Evolutionary conservation across 2,329 filamentous ascomycete species (phyloP).

Genomic region (Apiospora rasikravindrae): DNA sequence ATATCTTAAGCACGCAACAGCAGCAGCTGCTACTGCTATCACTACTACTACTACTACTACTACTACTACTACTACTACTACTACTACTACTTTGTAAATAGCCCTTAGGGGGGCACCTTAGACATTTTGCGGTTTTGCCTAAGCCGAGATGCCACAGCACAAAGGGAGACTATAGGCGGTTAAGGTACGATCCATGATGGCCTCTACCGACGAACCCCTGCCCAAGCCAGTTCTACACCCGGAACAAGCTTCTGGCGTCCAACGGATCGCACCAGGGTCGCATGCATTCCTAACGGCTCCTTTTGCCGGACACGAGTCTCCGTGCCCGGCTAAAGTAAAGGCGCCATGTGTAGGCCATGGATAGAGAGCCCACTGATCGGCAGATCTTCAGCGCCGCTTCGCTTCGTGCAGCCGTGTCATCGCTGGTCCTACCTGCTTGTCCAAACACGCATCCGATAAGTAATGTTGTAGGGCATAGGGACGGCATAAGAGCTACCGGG

Average conservation of each 20-base stretch:
- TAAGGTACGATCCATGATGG: not conserved
- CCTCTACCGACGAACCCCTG: not conserved
- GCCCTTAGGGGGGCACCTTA: not conserved
- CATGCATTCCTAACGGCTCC: not conserved
- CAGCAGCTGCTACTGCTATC: not conserved
- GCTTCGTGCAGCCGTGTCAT: not conserved
- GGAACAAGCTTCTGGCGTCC: not conserved
- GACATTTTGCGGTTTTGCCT: not conserved
- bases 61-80: not conserved
- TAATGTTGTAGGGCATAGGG: too few relatives aligned
- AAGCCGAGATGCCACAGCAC: not conserved
- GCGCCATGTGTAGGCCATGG: not conserved
- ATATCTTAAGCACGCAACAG: not conserved
- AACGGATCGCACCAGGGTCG: not conserved
- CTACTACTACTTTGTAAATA: not conserved
- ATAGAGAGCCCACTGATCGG: not conserved
- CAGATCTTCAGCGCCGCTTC: not conserved
- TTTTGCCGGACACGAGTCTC: constrained; percentile 1
- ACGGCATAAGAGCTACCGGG: too few relatives aligned
- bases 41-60: too few relatives aligned
- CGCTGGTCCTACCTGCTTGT: too few relatives aligned
- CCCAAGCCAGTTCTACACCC: not conserved
- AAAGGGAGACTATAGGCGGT: not conserved
- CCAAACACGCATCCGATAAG: too few relatives aligned
- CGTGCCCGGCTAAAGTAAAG: constrained; percentile 5